Base-by-base conservation (phyloP, 176 grass and related monocot species). In the Avena sativa region DNA sequence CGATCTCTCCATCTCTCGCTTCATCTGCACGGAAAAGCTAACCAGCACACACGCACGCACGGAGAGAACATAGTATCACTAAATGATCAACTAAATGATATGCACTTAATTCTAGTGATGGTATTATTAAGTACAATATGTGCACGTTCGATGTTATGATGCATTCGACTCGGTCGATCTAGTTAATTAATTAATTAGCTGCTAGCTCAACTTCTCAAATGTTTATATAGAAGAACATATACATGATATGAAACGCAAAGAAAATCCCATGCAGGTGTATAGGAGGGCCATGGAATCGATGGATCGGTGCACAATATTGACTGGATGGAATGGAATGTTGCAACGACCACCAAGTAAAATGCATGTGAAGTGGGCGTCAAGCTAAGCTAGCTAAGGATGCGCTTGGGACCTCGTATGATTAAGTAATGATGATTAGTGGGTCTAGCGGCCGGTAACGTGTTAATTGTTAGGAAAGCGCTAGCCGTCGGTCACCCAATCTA, bases 21-120 rank as follows among this genome's bases (percentile, higher is more conserved):
- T 89, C 2, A 13, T 79, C 53, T 44, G 74, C 87, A 84, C 81
- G 74, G 63, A 61, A 77, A 62, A 63, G 15, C 14, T 25, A 32
- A 7, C 65, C 71, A 63, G 1, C 71, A 76, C 63, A 76, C 64
- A 61, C 32, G 0, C 20, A 23, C 4, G 21, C 10, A 72, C 67
- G 0, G 20, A 26, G 14, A 26, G 5, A 61, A 62, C 56, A 43
- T 46, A 16, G 56, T 44, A 10, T 5, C 4, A 9, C 12, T 6
- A 16, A 15, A 44, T 1, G 5, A 43, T 43, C 12, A 20, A 71
- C 20, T 9, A 64, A 25, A 43, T 43, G 40, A 43, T 43, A 6
- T 43, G 40, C 6, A 0, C 40, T 43, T 43, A 43, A 43, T 43
- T 43, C 5, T 43, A 43, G 40, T 43, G 40, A 43, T 43, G 1